Percentiles rank a stretch among this genome's conserved stretches.
Conservation (phyloP, 75 land plant species). For the Pseudotsuga menziesii region DNA sequence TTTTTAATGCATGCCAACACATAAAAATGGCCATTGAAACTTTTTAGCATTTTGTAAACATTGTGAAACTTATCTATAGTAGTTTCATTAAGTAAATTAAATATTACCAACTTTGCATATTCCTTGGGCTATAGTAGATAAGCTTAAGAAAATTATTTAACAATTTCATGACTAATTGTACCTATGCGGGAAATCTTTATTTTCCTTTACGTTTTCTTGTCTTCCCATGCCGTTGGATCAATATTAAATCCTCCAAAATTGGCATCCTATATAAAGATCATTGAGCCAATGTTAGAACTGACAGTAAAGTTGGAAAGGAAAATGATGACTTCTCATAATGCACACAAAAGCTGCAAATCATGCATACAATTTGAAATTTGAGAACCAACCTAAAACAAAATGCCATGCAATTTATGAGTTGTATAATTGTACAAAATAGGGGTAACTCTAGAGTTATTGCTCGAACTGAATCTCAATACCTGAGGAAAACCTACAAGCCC, state of each 20-base stretch:
- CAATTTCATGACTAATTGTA: conserved; percentile 6
- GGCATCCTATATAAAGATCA: conserved; percentile 38
- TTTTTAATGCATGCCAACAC: not conserved
- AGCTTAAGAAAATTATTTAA: not conserved
- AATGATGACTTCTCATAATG: not conserved
- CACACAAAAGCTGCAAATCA: not conserved
- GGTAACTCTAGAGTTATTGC: conserved; percentile 88
- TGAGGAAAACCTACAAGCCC: conserved; percentile 73
- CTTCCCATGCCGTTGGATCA: conserved; percentile 91
- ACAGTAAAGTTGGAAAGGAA: not conserved
- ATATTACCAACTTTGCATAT: too few species aligned
- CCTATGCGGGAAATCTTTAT: conserved; percentile 88
- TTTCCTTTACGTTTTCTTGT: conserved; percentile 83
- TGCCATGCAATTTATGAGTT: conserved; percentile 91
- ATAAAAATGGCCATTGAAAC: not conserved
- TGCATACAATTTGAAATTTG: not conserved
- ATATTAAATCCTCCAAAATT: conserved; percentile 89
- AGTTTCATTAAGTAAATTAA: not conserved
- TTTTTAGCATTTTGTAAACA: not conserved
- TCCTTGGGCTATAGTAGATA: not conserved
- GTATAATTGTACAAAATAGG: conserved; percentile 91
- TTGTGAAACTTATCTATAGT: not conserved
- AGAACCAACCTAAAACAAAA: conserved; percentile 76
- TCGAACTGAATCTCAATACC: conserved; percentile 92
- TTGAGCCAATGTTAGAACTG: conserved; percentile 9